A percentile compares a stretch with the other conserved stretches of the same genome.
phyloP scores from a whole-genome alignment of 345 rosid species.

The Populus tremula region DNA sequence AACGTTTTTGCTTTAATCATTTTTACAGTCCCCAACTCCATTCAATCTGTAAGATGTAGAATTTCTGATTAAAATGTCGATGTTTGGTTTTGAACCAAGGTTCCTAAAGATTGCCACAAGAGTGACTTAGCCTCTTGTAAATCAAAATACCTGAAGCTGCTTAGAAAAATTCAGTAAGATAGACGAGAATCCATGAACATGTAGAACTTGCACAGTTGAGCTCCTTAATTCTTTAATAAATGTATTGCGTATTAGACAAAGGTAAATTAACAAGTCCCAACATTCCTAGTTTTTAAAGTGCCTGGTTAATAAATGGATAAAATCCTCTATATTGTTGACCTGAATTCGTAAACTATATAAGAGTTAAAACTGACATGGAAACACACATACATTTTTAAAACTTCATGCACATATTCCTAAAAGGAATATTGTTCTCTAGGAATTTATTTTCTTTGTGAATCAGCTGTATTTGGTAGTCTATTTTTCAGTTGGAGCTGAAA shows the following conservation, averaged over 20 bases:
- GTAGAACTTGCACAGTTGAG: background rate
- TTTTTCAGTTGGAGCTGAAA: conserved; percentile 8
- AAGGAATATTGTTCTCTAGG: background rate
- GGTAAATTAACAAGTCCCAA: background rate
- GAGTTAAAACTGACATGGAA: conserved; percentile 1
- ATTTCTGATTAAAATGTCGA: background rate
- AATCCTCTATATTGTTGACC: background rate
- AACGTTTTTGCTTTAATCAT: background rate
- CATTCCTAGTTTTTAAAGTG: background rate
- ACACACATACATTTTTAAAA: background rate
- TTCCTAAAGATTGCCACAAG: background rate
- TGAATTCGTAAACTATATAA: background rate
- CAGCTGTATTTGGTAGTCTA: conserved; percentile 1
- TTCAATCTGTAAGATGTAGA: background rate
- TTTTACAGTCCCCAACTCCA: background rate
- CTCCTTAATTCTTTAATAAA: background rate
- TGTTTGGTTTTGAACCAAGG: background rate
- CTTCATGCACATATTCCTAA: background rate
- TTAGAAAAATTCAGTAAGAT: background rate
- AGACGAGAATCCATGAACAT: background rate
- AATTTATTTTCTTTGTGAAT: background rate
- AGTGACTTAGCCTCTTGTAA: background rate
- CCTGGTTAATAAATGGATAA: background rate
- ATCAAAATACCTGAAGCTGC: background rate
- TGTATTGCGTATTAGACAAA: background rate